Percentiles rank a stretch among this genome's conserved stretches.
These are phyloP conservation scores for Lolium perenne DNA, from an alignment of 176 grass and related monocot species.

Conservation along the genomic window DNA sequence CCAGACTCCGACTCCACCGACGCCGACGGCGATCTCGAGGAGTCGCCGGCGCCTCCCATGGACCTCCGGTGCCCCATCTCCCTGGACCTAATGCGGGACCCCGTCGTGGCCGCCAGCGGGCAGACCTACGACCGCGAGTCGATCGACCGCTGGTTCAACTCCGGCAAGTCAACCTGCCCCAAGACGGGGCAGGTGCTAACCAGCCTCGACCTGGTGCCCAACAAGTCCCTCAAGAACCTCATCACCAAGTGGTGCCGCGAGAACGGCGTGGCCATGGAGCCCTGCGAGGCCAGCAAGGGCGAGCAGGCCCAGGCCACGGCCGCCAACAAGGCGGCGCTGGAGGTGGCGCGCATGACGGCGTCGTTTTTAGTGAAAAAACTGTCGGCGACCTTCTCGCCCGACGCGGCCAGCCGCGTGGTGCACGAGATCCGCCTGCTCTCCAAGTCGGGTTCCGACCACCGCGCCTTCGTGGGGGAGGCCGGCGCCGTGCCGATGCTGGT, in stretches of 20 bases:
- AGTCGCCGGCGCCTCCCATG: slow-evolving; percentile 56
- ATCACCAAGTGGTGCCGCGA: slow-evolving; percentile 90
- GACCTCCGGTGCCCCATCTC: slow-evolving; percentile 97
- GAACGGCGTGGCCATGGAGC: slow-evolving; percentile 66
- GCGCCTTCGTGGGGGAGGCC: slow-evolving; percentile 85
- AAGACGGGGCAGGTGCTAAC: slow-evolving; percentile 78
- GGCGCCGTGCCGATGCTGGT: slow-evolving; percentile 78
- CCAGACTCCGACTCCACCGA: slow-evolving; percentile 30
- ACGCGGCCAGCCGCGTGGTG: slow-evolving; percentile 78
- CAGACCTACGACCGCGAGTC: slow-evolving; percentile 94
- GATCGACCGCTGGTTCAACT: slow-evolving; percentile 76
- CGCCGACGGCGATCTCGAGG: slow-evolving; percentile 33
- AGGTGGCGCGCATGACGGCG: slow-evolving; percentile 93
- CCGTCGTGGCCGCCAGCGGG: slow-evolving; percentile 78
- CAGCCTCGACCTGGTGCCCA: slow-evolving; percentile 70
- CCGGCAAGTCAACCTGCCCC: slow-evolving; percentile 84
- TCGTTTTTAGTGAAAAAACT: slow-evolving; percentile 85
- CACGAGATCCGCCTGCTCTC: slow-evolving; percentile 87
- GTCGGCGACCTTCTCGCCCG: slow-evolving; percentile 46
- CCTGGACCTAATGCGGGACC: slow-evolving; percentile 89
- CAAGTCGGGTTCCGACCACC: slow-evolving; percentile 72
- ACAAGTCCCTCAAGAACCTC: slow-evolving; percentile 87
- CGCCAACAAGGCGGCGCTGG: slow-evolving; percentile 82
- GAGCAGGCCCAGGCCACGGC: slow-evolving; percentile 43
- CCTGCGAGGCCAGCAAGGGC: slow-evolving; percentile 48